A percentile compares a stretch with the other conserved stretches of the same genome.
Evolutionary conservation across 169 alveolate species (phyloP).

Genomic region (Ichthyophthirius multifiliis): DNA sequence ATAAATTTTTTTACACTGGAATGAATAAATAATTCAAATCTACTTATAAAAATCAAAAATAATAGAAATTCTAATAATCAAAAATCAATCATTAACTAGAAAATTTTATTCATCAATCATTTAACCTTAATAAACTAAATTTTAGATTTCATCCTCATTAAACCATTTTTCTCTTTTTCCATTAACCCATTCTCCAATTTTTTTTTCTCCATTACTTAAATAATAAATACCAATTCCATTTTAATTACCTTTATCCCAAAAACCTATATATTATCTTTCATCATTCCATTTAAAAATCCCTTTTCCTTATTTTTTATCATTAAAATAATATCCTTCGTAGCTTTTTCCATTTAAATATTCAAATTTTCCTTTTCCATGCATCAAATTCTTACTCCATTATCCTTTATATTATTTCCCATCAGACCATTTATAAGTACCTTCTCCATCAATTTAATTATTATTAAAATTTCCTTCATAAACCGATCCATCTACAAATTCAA

Average conservation of each 20-base stretch:
- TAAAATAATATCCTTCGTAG: slow-evolving; percentile 23
- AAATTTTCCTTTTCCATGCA: slow-evolving; percentile 32
- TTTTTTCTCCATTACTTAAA: background rate
- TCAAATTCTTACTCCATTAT: slow-evolving; percentile 26
- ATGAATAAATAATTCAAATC: no score
- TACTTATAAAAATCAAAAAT: no score
- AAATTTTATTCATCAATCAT: no score
- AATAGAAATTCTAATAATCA: no score
- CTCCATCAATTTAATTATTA: slow-evolving; percentile 53
- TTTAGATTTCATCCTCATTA: background rate
- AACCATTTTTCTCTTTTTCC: slow-evolving; percentile 39
- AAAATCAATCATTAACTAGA: no score
- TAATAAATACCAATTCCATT: slow-evolving; percentile 34
- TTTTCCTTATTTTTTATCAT: slow-evolving; percentile 27
- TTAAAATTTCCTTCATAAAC: slow-evolving; percentile 55
- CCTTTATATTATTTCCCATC: slow-evolving; percentile 60
- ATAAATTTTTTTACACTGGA: no score
- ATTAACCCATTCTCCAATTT: slow-evolving; percentile 36
- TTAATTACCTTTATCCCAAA: slow-evolving; percentile 9
- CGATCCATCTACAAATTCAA: slow-evolving; percentile 58
- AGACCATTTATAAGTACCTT: slow-evolving; percentile 54
- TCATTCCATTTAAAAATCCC: slow-evolving; percentile 41
- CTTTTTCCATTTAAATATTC: slow-evolving; percentile 35
- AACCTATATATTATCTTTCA: slow-evolving; percentile 22
- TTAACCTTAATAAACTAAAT: background rate